Base-by-base conservation (phyloP, 2,329 filamentous ascomycete genomes). In the Daldinia sp. region DNA sequence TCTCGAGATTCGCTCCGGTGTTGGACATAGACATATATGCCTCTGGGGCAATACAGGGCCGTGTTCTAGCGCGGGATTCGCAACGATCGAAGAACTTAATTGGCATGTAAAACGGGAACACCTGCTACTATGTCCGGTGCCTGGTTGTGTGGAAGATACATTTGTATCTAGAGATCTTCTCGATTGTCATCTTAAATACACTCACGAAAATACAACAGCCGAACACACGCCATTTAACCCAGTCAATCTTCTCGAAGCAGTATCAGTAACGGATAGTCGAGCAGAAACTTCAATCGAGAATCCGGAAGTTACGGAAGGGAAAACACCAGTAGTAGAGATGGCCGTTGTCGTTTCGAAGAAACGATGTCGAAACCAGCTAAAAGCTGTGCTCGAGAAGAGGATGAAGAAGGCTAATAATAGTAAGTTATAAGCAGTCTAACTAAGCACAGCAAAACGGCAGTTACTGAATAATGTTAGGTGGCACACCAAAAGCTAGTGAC, bases 51-150 rank as follows among this genome's bases (percentile, higher is more conserved):
- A 72, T 19, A 58, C 64, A 2, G 68, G 67, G 5, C 65, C 64
- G 5, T 82, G 80, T 37, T 60, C 69, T 1, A 73, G 74, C 5
- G 64, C 72, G 0, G 73, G 73, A 45, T 82, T 81, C 54, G 67
- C 72, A 2, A 76, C 77, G 1, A 73, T 72, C 11, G 75, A 76
- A 30, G 78, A 75, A 7, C 74, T 82, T 29, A 73, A 76, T 13
- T 77, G 79, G 71, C 80, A 82, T 59, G 78, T 82, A 35, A 80
- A 81, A 57, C 71, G 72, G 17, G 76, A 81, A 47, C 80, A 82
- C 60, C 72, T 81, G 9, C 73, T 81, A 25, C 68, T 78, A 23
- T 82, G 80, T 27, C 80, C 80, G 0, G 72, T 75, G 1, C 66
- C 72, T 0, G 77, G 75, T 0, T 82, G 80, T 56, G 69, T 72